Evolutionary conservation across 139 green algal species (phyloP), one percentile per base, ranked within the genome.

Genomic region (Coccomyxa sp.): DNA sequence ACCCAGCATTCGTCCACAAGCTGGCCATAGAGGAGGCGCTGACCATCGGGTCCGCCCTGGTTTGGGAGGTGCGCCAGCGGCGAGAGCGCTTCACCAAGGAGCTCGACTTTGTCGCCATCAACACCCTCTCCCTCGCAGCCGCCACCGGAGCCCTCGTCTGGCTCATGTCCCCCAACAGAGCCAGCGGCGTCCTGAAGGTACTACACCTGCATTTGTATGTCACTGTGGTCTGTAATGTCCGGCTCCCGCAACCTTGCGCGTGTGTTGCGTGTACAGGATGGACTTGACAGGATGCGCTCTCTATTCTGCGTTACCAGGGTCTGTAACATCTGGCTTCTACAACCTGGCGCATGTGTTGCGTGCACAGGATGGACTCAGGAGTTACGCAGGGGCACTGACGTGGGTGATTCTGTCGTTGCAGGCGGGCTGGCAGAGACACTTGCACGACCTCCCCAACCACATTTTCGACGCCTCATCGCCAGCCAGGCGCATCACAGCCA

Each of bases 1-100:
- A 99, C 85, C 95, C 96, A 0, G 95, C 91, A 0, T 99, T 99
- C 78, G 85, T 95, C 40, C 92, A 96, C 55, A 99, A 99, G 91
- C 75, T 98, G 75, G 74, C 85, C 5, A 83, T 98, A 55, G 96
- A 99, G 88, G 89, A 96, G 79, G 40, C 81, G 3, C 83, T 99
- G 50, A 94, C 95, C 18, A 84, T 94, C 33, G 72, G 44, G 27
- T 74, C 36, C 22, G 90, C 81, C 41, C 80, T 98, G 58, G 70
- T 81, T 34, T 97, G 95, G 81, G 96, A 99, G 85, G 86, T 85
- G 78, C 85, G 82, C 29, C 82, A 90, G 38, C 79, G 92, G 33
- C 88, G 90, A 39, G 83, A 93, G 70, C 84, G 77, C 39, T 89
- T 97, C 77, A 85, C 79, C 40, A 85, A 89, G 9, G 96, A 99